Evolutionary conservation across 1,284 basidiomycete species (phyloP).

Genomic region (Abortiporus biennis): DNA sequence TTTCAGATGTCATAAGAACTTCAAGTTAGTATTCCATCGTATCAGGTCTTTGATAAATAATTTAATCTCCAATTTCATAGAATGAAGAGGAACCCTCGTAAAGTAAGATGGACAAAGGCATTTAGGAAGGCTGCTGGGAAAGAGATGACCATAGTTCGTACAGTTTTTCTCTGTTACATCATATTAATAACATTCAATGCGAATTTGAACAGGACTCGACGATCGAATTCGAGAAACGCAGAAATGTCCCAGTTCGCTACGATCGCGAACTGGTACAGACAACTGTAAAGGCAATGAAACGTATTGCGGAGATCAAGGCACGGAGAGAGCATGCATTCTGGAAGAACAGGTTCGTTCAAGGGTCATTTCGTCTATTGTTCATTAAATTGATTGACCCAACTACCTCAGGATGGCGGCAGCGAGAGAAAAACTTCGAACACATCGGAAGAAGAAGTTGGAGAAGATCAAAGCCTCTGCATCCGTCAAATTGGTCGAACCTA

Average conservation of each 20-base stretch:
- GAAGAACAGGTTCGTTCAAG: constrained; percentile 82
- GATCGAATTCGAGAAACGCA: constrained; percentile 98
- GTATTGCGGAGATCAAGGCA: constrained; percentile 89
- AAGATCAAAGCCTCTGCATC: constrained; percentile 50
- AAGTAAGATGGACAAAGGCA: constrained; percentile 99
- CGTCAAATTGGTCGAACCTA: constrained; percentile 73
- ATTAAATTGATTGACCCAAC: constrained; percentile 1
- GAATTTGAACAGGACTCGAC: constrained; percentile 83
- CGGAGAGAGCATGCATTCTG: constrained; percentile 96
- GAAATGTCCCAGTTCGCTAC: constrained; percentile 97
- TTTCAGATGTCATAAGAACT: constrained; percentile 91
- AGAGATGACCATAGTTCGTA: constrained; percentile 95
- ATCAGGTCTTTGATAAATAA: neutral
- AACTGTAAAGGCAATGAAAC: constrained; percentile 97
- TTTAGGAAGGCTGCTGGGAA: constrained; percentile 99
- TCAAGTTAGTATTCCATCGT: constrained; percentile 60
- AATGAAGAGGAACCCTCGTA: constrained; percentile 99
- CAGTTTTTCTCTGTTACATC: neutral
- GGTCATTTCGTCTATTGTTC: neutral
- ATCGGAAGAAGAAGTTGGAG: constrained; percentile 60
- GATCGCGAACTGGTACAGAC: constrained; percentile 91
- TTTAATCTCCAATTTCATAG: constrained; percentile 32
- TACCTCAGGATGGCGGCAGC: constrained; percentile 70
- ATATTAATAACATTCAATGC: neutral
- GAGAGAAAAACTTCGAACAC: constrained; percentile 64